Evolutionary conservation across 768 basidiomycete genomes (phyloP), one percentile per base, ranked within the genome.

Genomic region (Nidularia sp.): DNA sequence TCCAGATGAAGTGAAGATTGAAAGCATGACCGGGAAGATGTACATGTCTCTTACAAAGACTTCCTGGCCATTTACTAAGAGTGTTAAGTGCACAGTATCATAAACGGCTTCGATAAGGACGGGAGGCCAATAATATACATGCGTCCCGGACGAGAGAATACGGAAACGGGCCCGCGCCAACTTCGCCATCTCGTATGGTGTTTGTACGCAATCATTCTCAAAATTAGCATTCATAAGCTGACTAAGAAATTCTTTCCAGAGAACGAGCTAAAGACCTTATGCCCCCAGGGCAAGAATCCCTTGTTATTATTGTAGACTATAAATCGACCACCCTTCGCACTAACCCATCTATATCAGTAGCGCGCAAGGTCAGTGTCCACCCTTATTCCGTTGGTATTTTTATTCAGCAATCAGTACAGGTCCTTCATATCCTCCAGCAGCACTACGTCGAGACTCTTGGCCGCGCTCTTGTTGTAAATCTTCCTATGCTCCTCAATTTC

Each of bases 391-490:
- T 41, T 10, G 2, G 10, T 10, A 10, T 15, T 41, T 41, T 41
- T 41, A 41, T 41, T 15, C 39, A 10, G 10, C 10, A 41, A 41
- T 10, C 39, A 39, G 31, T 22, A 13, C 51, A 83, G 80, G 85
- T 87, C 5, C 77, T 94, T 18, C 73, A 78, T 51, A 92, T 94
- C 60, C 76, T 94, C 41, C 92, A 93, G 63, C 83, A 90, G 56
- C 90, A 95, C 65, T 95, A 95, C 60, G 88, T 88, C 34, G 91
- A 93, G 66, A 89, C 90, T 4, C 81, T 95, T 41, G 92, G 92
- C 32, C 80, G 90, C 9, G 92, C 89, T 31, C 74, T 93, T 36
- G 85, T 94, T 47, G 83, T 88, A 46, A 92, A 93, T 62, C 83
- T 93, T 29, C 90, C 92, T 3, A 67, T 77, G 56, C 74, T 92